Percentiles rank a stretch among this genome's conserved stretches.
Evolutionary conservation across 805 yeast species (phyloP).

Genomic region (Candida montana): DNA sequence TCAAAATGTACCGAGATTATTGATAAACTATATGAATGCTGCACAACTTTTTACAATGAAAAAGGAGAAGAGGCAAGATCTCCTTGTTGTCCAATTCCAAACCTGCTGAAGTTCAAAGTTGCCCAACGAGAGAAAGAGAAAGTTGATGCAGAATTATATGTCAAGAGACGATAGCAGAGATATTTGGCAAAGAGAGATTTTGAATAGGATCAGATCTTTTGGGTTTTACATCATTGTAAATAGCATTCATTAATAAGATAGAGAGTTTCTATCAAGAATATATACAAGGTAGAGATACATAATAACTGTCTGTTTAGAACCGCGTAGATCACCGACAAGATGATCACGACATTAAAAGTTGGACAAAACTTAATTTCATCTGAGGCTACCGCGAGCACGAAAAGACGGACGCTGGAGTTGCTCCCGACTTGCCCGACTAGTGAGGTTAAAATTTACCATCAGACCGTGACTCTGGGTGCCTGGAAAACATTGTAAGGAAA

Average conservation of each 20-base stretch:
- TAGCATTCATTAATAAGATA: too few species aligned
- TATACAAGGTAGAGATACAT: not conserved
- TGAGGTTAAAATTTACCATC: constrained; percentile 23
- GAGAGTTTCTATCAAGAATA: not conserved
- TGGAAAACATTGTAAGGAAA: constrained; percentile 28
- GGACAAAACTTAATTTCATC: constrained; percentile 49
- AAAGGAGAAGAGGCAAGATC: constrained; percentile 57
- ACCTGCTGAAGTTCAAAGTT: constrained; percentile 55
- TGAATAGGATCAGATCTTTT: too few species aligned
- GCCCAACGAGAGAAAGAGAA: constrained; percentile 54
- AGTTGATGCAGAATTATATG: constrained; percentile 51
- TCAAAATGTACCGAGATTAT: constrained; percentile 65
- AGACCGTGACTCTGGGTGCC: constrained; percentile 74
- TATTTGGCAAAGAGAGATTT: too few species aligned
- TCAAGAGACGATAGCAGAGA: constrained; percentile 6
- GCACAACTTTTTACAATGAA: constrained; percentile 56
- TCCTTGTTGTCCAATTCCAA: constrained; percentile 75
- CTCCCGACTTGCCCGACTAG: constrained; percentile 28
- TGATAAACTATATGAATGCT: constrained; percentile 70
- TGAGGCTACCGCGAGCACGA: constrained; percentile 97
- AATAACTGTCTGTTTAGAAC: constrained; percentile 61
- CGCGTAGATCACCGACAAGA: constrained; percentile 52
- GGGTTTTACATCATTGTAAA: not conserved
- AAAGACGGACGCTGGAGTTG: constrained; percentile 23
- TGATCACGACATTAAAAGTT: constrained; percentile 39